Conservation (phyloP, 2,329 filamentous ascomycete species). For the Sporothrix pseudoabietina region DNA sequence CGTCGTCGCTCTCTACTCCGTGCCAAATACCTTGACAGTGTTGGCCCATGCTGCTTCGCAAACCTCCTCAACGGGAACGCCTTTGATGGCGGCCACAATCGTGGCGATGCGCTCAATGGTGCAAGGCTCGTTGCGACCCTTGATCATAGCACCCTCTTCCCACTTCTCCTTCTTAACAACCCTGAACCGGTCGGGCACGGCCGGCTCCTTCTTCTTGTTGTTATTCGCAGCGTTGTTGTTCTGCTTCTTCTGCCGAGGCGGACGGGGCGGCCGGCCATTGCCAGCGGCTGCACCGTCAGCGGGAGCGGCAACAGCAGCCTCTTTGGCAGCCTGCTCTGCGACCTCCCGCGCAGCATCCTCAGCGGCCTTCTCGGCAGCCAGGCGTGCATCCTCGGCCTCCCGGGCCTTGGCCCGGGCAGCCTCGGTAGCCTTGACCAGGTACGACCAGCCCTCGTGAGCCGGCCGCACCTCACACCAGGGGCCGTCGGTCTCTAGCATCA, state of each 20-base stretch:
- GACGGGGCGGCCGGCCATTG: conserved; percentile 29
- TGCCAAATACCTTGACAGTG: conserved; percentile 74
- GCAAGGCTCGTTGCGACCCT: conserved; percentile 91
- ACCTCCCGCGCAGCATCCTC: conserved; percentile 26
- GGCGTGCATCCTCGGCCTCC: conserved; percentile 31
- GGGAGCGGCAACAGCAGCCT: conserved; percentile 8
- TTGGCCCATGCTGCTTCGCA: conserved; percentile 85
- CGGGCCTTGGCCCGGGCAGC: conserved; percentile 37
- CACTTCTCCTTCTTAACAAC: conserved; percentile 96
- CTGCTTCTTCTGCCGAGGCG: conserved; percentile 34
- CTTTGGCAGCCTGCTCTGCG: conserved; percentile 33
- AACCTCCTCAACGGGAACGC: conserved; percentile 75
- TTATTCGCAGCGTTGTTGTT: conserved; percentile 30
- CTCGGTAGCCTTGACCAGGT: conserved; percentile 48
- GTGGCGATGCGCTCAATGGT: conserved; percentile 85
- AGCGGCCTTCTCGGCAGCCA: conserved; percentile 27
- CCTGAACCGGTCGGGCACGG: conserved; percentile 73
- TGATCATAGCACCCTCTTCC: conserved; percentile 83
- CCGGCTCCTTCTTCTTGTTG: conserved; percentile 60
- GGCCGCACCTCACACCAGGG: conserved; percentile 96
- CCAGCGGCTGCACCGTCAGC: neutral
- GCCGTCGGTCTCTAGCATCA: conserved; percentile 96
- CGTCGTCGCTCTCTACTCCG: conserved; percentile 30
- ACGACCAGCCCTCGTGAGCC: conserved; percentile 81
- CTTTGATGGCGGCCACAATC: conserved; percentile 85